Base-by-base conservation (phyloP, 2,329 filamentous ascomycete species). In the Conoideocrella luteorostrata region DNA sequence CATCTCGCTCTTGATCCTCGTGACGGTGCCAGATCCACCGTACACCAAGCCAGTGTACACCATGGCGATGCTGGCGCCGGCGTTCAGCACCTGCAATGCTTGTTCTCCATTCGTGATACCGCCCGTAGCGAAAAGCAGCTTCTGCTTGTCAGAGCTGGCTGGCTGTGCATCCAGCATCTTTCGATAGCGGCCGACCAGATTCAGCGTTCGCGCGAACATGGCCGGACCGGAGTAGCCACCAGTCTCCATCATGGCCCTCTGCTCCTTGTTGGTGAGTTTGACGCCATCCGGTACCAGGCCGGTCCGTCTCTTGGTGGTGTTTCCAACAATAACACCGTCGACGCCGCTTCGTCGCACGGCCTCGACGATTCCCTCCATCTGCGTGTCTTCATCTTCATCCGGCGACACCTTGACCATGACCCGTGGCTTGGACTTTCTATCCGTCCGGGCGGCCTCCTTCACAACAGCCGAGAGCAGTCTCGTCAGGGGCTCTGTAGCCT, bases 331-430 rank as follows among this genome's bases (percentile, higher is more conserved):
- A 28, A 98, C 81, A 22, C 93, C 93, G 55, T 96, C 90, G 2
- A 97, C 90, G 6, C 90, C 90, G 47, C 86, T 88, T 52, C 74
- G 72, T 71, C 81, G 85, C 11, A 95, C 82, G 0, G 90, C 90
- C 54, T 89, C 79, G 48, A 88, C 91, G 44, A 98, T 95, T 7
- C 90, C 93, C 33, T 83, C 77, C 48, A 98, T 79, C 61, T 98
- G 89, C 44, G 81, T 72, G 41, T 89, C 82, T 17, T 84, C 80
- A 61, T 96, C 88, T 67, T 97, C 93, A 55, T 98, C 93, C 0
- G 93, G 93, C 47, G 88, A 95, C 17, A 98, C 91, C 71, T 98
- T 98, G 56, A 98, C 93, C 88, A 98, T 95, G 46, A 98, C 88
- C 50, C 58, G 61, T 41, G 66, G 66, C 57, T 84, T 86, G 1